Evolutionary conservation across 495 filamentous ascomycete genomes (phyloP).

Genomic region (Penicillium subrubescens): DNA sequence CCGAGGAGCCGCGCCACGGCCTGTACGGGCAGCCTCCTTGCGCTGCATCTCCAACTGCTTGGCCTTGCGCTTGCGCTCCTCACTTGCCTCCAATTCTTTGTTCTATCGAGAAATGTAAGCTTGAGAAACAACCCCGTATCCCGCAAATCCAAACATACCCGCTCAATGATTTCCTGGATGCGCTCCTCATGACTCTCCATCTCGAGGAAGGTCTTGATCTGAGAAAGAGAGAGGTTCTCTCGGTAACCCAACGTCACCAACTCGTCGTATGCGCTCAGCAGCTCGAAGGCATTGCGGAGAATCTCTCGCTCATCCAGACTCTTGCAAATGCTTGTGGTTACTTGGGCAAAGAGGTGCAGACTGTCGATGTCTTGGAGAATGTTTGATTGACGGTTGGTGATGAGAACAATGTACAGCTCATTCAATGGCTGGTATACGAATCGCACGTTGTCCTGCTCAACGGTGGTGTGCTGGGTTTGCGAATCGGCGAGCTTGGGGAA

Average conservation of each 20-base stretch:
- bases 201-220: constrained; percentile 98
- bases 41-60: constrained; percentile 98
- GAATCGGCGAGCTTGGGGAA: constrained; percentile 97
- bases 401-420: constrained; percentile 98
- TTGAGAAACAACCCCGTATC: constrained; percentile 3
- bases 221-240: constrained; percentile 89
- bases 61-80: constrained; percentile 96
- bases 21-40: constrained; percentile 76
- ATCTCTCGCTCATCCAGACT: constrained; percentile 95
- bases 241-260: constrained; percentile 91
- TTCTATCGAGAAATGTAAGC: constrained; percentile 59
- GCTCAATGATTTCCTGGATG: constrained; percentile 95
- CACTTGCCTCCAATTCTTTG: constrained; percentile 96
- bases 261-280: constrained; percentile 95
- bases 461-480: constrained; percentile 93
- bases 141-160: constrained; percentile 54
- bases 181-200: constrained; percentile 99
- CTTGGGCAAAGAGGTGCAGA: constrained; percentile 94
- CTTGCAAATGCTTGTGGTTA: constrained; percentile 94
- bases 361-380: constrained; percentile 99
- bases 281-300: constrained; percentile 87
- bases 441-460: constrained; percentile 98
- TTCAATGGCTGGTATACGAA: constrained; percentile 99
- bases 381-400: constrained; percentile 98
- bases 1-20: constrained; percentile 61